Conservation (phyloP, 495 filamentous ascomycete genomes). For the Lophiostoma macrostomum region DNA sequence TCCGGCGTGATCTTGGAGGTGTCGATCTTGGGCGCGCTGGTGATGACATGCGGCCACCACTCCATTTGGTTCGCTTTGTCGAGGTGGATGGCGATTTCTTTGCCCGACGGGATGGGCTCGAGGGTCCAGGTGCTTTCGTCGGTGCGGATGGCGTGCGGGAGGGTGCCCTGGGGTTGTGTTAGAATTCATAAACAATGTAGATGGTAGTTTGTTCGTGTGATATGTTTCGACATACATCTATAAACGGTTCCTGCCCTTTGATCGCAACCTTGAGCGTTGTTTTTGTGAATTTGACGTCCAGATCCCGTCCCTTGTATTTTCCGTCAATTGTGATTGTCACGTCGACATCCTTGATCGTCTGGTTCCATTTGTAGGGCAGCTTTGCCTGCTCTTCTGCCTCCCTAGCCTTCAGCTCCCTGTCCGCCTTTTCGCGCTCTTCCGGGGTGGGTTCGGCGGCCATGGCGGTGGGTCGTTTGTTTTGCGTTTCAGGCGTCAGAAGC, state of each 20-base stretch:
- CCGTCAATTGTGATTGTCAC: conserved; percentile 70
- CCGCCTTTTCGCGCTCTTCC: conserved; percentile 59
- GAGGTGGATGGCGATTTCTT: conserved; percentile 82
- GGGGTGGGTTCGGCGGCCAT: conserved; percentile 40
- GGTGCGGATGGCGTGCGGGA: conserved; percentile 72
- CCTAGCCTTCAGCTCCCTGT: conserved; percentile 59
- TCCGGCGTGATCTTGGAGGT: conserved; percentile 93
- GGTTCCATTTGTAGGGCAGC: conserved; percentile 95
- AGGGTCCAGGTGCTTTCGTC: conserved; percentile 97
- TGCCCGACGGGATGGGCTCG: conserved; percentile 62
- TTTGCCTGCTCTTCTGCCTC: conserved; percentile 85
- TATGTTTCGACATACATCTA: conserved; percentile 60
- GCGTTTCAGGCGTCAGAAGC: conserved; percentile 1
- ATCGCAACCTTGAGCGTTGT: conserved; percentile 73
- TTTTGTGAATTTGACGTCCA: conserved; percentile 80
- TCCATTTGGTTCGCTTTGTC: conserved; percentile 97
- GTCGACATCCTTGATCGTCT: conserved; percentile 91
- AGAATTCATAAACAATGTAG: conserved; percentile 11
- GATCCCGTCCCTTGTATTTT: conserved; percentile 78
- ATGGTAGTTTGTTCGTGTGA: too few relatives aligned
- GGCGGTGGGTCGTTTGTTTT: too few relatives aligned
- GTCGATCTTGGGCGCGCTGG: conserved; percentile 80
- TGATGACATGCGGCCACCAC: conserved; percentile 95
- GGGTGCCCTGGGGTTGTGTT: conserved; percentile 62
- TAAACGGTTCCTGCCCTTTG: conserved; percentile 82